These are phyloP conservation scores for Nicotiana sylvestris DNA, from an alignment of 257 asterid genomes.

Conservation along the genomic window DNA sequence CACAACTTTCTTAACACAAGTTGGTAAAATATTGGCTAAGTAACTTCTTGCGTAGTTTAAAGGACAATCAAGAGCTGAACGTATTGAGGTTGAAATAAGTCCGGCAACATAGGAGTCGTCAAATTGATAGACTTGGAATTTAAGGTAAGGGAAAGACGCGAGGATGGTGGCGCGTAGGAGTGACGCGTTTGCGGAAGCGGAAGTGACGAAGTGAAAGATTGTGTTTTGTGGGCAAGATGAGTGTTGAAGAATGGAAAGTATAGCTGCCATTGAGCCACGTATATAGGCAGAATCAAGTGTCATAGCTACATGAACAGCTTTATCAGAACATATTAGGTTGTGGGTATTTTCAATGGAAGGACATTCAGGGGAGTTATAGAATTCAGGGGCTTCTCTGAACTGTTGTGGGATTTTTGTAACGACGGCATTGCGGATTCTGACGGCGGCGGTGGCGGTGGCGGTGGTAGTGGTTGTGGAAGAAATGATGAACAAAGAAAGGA, in stretches of 20 bases:
- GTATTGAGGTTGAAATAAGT: constrained; percentile 84
- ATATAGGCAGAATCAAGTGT: constrained; percentile 76
- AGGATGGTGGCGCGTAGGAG: constrained; percentile 42
- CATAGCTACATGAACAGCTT: constrained; percentile 81
- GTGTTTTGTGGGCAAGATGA: constrained; percentile 79
- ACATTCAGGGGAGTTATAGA: constrained; percentile 68
- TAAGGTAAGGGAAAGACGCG: constrained; percentile 71
- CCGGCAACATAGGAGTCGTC: constrained; percentile 57
- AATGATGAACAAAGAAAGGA: neutral
- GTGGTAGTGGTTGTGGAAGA: neutral
- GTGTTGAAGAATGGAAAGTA: constrained; percentile 77
- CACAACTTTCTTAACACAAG: constrained; percentile 66
- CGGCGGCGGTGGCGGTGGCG: neutral
- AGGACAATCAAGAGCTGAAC: constrained; percentile 91
- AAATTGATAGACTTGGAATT: constrained; percentile 52
- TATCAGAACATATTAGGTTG: constrained; percentile 34
- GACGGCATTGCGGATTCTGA: neutral
- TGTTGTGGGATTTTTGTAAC: constrained; percentile 14
- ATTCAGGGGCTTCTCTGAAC: constrained; percentile 85
- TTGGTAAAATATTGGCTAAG: constrained; percentile 66
- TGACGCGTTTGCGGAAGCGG: constrained; percentile 51
- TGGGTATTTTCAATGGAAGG: constrained; percentile 27
- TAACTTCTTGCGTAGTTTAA: constrained; percentile 90
- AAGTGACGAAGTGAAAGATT: constrained; percentile 66
- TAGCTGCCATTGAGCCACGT: constrained; percentile 92